Base-by-base conservation (phyloP, 495 filamentous ascomycete genomes). In the Hypoxylon lenormandii region DNA sequence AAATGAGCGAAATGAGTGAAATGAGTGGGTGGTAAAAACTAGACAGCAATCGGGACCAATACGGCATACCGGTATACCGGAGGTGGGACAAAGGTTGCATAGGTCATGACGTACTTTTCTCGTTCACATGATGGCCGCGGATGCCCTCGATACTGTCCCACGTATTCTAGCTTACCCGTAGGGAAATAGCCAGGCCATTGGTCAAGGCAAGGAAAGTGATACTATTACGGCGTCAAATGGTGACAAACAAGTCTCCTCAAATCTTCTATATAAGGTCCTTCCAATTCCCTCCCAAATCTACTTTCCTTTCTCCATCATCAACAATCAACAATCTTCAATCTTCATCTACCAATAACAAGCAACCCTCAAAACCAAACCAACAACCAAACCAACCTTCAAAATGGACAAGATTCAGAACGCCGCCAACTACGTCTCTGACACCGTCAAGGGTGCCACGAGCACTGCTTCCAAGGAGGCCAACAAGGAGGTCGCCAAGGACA, bases 401-500 rank as follows among this genome's bases (percentile, higher is more conserved):
- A 87, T 87, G 84, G 84, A 87, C 70, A 81, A 83, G 79, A 75
- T 85, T 79, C 82, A 84, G 82, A 82, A 88, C 76, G 80, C 84
- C 74, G 81, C 78, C 74, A 88, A 87, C 82, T 86, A 84, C 80
- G 84, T 85, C 78, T 72, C 81, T 49, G 87, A 89, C 83, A 80
- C 84, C 76, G 77, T 88, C 61, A 80, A 87, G 75, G 79, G 82
- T 65, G 74, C 79, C 38, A 69, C 78, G 60, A 63, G 43, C 71
- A 77, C 74, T 50, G 81, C 84, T 33, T 85, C 82, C 80, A 89
- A 89, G 85, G 86, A 88, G 83, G 80, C 84, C 79, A 88, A 89
- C 84, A 89, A 89, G 84, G 72, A 82, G 33, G 82, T 87, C 50
- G 86, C 86, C 72, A 86, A 88, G 84, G 86, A 88, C 80, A 72